Base-by-base conservation (phyloP, 345 rosid genomes). In the Viola odorata region DNA sequence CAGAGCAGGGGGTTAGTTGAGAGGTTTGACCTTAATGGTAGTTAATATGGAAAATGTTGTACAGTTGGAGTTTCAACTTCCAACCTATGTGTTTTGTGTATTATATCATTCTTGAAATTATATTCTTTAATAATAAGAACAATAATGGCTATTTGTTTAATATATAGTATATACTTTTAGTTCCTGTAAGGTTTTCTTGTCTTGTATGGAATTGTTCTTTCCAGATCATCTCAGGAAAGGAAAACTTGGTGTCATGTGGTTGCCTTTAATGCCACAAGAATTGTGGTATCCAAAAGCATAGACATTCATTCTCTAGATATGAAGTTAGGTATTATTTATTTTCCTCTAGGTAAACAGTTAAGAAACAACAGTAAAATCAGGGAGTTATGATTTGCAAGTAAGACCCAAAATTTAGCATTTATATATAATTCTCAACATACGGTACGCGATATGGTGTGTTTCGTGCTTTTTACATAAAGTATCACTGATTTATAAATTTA, bases 21-120 rank as follows among this genome's bases (percentile, higher is more conserved):
- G 45, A 63, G 55, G 12, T 41, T 41, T 55, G 63, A 60, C 23
- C 15, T 3, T 41, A 58, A 16, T 56, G 71, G 53, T 50, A 60
- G 61, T 71, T 63, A 55, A 45, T 64, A 8, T 53, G 61, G 52
- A 47, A 65, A 50, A 61, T 49, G 8, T 59, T 55, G 53, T 12
- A 23, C 55, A 61, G 67, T 66, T 61, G 67, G 58, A 49, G 44
- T 55, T 66, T 14, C 55, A 62, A 66, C 71, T 52, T 53, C 76
- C 68, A 57, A 38, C 32, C 66, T 57, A 9, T 57, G 50, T 44
- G 9, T 49, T 48, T 47, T 47, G 57, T 37, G 50, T 37, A 15
- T 41, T 23, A 57, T 52, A 57, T 32, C 6, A 32, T 62, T 67
- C 41, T 39, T 37, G 54, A 37, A 50, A 48, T 37, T 44, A 38